Evolutionary conservation across 257 asterid genomes (phyloP), one percentile per base, ranked within the genome.

Genomic region (Capsicum baccatum): DNA sequence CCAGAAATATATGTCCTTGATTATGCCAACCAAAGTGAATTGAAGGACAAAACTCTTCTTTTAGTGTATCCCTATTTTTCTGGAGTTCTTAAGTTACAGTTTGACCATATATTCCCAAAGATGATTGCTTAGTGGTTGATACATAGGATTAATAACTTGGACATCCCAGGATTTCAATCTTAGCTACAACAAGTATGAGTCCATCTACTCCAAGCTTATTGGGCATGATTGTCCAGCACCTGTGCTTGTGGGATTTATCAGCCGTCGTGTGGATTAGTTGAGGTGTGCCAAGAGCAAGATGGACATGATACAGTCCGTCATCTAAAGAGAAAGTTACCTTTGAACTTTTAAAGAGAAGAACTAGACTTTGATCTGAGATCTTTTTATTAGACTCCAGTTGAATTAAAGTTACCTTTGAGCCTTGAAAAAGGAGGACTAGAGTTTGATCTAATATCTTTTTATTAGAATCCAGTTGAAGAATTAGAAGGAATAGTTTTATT

Each of bases 1-100:
- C 57, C 58, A 44, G 57, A 71, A 71, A 71, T 71, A 47, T 71
- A 47, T 71, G 39, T 47, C 47, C 58, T 71, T 71, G 37, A 47
- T 71, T 71, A 47, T 47, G 16, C 17, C 58, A 71, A 71, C 58
- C 39, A 17, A 17, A 47, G 33, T 71, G 39, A 44, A 71, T 47
- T n/a, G 58, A 71, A 44, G 79, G 57, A 10, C 79, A n/a, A 6
- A n/a, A 47, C 79, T n/a, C 16, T 71, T 71, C 47, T 19, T 10
- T 71, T 21, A 44, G 39, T 44, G 16, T 47, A 47, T 71, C 79
- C n/a, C 47, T 47, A 5, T 47, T 48, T 47, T 71, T 71, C 79
- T 44, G 37, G 47, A 19, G 58, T 47, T 44, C 58, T 44, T 44
- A n/a, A 9, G 39, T n/a, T 47, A n/a, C 79, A n/a, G n/a, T 71